Percentiles rank a stretch among this genome's conserved stretches.
These are phyloP conservation scores for Grammothele lineata DNA, from an alignment of 768 basidiomycete genomes.

Conservation along the genomic window DNA sequence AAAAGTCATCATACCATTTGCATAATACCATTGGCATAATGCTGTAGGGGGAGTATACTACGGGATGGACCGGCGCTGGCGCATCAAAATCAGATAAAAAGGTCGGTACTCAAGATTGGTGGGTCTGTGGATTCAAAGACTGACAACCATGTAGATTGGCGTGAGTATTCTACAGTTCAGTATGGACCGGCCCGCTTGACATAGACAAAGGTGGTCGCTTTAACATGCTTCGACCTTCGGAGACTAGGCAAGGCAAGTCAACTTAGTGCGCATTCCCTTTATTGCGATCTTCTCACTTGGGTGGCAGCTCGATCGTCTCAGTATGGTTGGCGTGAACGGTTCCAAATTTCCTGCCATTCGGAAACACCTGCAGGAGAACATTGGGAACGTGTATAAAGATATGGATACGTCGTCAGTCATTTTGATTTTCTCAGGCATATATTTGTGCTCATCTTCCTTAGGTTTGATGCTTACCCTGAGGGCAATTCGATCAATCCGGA, in stretches of 20 bases:
- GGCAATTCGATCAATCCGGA: constrained; percentile 64
- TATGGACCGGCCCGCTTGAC: constrained; percentile 1
- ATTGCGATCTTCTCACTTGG: not conserved
- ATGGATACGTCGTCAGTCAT: constrained; percentile 72
- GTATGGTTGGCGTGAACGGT: constrained; percentile 89
- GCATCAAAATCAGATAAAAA: constrained; percentile 95
- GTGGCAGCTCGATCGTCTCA: constrained; percentile 58
- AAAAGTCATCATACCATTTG: too few species aligned
- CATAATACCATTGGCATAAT: too few species aligned
- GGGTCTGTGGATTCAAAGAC: too few species aligned
- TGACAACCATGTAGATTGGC: constrained; percentile 69
- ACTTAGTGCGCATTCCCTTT: not conserved
- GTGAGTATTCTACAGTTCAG: constrained; percentile 30
- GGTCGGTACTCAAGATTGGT: constrained; percentile 43
- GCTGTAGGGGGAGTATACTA: constrained; percentile 81
- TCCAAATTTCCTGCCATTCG: constrained; percentile 85
- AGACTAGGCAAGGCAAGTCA: constrained; percentile 67
- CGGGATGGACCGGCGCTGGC: constrained; percentile 90
- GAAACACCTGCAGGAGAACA: constrained; percentile 76
- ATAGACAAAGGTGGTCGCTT: constrained; percentile 90
- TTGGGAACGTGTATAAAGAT: constrained; percentile 78
- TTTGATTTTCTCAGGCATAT: not conserved
- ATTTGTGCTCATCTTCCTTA: constrained; percentile 22
- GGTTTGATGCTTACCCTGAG: constrained; percentile 79
- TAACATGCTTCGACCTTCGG: constrained; percentile 87